phyloP scores from a whole-genome alignment of 768 basidiomycete genomes.

The Grammothele lineata region DNA sequence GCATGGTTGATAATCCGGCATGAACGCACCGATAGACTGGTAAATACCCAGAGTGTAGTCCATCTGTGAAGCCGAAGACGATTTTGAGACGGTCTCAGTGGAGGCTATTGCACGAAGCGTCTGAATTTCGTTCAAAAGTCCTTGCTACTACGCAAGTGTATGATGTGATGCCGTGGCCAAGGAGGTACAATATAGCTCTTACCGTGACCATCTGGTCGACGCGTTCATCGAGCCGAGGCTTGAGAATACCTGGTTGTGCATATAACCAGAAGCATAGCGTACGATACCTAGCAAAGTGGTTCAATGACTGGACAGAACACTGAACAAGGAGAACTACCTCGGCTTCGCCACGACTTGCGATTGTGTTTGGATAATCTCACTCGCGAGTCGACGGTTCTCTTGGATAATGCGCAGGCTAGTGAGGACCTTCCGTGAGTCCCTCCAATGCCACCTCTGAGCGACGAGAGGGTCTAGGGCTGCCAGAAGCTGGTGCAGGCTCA shows the following conservation, averaged over 20 bases:
- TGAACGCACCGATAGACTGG: slow-evolving; percentile 78
- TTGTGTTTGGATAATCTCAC: slow-evolving; percentile 67
- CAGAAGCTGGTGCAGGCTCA: slow-evolving; percentile 65
- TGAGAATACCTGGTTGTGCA: slow-evolving; percentile 58
- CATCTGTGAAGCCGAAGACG: background rate
- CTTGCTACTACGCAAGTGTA: slow-evolving; percentile 49
- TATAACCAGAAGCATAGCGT: slow-evolving; percentile 92
- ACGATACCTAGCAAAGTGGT: slow-evolving; percentile 55
- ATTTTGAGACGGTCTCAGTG: background rate
- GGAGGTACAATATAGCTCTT: slow-evolving; percentile 7
- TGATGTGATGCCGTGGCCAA: background rate
- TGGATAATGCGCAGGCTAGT: slow-evolving; percentile 75
- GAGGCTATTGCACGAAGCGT: slow-evolving; percentile 36
- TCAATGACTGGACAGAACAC: background rate
- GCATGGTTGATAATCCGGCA: background rate
- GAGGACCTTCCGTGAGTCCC: slow-evolving; percentile 85
- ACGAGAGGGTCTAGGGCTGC: slow-evolving; percentile 64
- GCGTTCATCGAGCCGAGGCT: slow-evolving; percentile 67
- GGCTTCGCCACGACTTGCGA: slow-evolving; percentile 40
- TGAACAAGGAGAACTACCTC: no score
- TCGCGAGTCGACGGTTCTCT: slow-evolving; percentile 59
- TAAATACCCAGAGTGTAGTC: slow-evolving; percentile 86
- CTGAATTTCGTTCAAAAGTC: slow-evolving; percentile 76
- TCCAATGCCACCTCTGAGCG: slow-evolving; percentile 93
- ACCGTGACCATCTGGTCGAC: slow-evolving; percentile 92